Evolutionary conservation across 805 yeast genomes (phyloP), one percentile per base, ranked within the genome.

Genomic region (Phaffomyces antillensis): DNA sequence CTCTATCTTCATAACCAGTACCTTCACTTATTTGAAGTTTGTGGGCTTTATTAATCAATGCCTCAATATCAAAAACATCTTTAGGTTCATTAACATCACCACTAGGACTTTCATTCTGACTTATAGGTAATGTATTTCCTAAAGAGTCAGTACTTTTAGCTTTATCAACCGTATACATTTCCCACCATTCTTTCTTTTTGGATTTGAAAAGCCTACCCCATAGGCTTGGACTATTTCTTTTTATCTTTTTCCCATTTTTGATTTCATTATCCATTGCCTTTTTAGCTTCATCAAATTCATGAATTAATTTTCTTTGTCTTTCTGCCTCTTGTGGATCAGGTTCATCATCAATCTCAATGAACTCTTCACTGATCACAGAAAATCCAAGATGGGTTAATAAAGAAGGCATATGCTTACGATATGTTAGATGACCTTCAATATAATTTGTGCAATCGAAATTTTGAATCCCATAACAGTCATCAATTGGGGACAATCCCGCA

Each of bases 381-480:
- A 95, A 84, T 5, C 86, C 90, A 36, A 86, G 55, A 41, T 67
- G 64, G 50, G 76, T 75, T 52, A 93, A 61, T 37, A 93, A 71
- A 54, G 78, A 79, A 1, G 99, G 99, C 76, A 93, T 88, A 12
- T 88, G 89, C 50, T 83, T 83, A 67, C 99, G 83, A 65, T 93
- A 93, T n/a, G 85, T 88, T 96, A 93, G 87, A 67, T 93, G 99
- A 1, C 99, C 99, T 48, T 85, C 89, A 5, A 91, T 96, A 43
- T 72, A 56, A 17, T 81, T 88, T 0, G 98, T 86, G 57, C 95
- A 87, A 59, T 93, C 95, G 50, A 83, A 73, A 62, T 91, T 91
- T 52, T 89, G 96, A 28, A 93, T 71, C 0, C 83, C 86, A 23
- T 75, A 71, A 18, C 78, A 66, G 39, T 65, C 70, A 43, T 78